phyloP scores from a whole-genome alignment of 768 basidiomycete species.

The Tulasnella calospora region DNA sequence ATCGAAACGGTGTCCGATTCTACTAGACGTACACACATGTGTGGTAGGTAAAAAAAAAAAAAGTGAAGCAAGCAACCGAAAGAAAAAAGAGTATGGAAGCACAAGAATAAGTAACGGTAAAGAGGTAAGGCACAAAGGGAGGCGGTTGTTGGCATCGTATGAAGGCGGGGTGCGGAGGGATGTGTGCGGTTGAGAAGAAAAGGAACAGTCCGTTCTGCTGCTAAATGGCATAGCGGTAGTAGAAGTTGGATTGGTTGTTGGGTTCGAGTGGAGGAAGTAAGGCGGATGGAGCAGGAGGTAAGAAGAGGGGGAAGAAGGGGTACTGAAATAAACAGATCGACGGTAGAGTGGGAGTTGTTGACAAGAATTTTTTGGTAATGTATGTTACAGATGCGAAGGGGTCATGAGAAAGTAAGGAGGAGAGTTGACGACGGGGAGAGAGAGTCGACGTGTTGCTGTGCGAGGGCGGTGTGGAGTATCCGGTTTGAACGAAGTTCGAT shows the following conservation, averaged over 20 bases:
- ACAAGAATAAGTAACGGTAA: neutral
- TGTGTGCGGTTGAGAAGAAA: neutral
- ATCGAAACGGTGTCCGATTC: too few relatives aligned
- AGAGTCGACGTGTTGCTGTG: neutral
- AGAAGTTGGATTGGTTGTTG: neutral
- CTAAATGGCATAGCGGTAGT: neutral
- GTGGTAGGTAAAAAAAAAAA: too few relatives aligned
- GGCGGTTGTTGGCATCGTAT: neutral
- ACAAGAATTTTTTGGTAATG: conserved; percentile 6
- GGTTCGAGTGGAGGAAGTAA: neutral
- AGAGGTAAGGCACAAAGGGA: neutral
- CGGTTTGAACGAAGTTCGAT: neutral
- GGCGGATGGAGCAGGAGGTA: neutral
- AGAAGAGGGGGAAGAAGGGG: neutral
- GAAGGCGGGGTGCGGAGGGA: neutral
- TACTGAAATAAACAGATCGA: neutral
- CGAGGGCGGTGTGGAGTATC: neutral
- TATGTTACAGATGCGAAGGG: conserved; percentile 9
- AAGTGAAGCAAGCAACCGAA: neutral
- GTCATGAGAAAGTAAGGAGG: neutral
- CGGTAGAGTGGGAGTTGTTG: neutral
- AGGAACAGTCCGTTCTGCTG: conserved; percentile 2
- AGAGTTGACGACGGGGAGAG: neutral
- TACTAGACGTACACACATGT: too few relatives aligned
- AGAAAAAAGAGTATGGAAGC: neutral